phyloP scores from a whole-genome alignment of 2,329 filamentous ascomycete genomes.

The Nigrospora oryzae region DNA sequence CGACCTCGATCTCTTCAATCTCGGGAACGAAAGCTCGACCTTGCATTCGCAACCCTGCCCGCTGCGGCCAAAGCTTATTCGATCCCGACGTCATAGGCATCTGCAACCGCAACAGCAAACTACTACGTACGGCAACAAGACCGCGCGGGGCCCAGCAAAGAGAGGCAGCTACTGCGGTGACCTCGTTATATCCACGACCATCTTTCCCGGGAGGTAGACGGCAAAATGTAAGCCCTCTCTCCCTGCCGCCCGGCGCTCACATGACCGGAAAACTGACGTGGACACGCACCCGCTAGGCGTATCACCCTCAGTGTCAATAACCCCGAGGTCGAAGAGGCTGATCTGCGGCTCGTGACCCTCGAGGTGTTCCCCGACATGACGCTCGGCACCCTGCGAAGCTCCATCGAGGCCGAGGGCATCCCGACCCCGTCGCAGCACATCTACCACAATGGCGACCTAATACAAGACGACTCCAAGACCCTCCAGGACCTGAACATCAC shows the following conservation, averaged over 20 bases:
- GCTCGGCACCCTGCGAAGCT: slow-evolving; percentile 75
- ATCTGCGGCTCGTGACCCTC: slow-evolving; percentile 53
- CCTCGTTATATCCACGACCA: too few species aligned
- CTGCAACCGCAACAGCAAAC: too few species aligned
- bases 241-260: neutral
- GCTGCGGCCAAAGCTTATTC: too few species aligned
- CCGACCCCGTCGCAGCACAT: slow-evolving; percentile 69
- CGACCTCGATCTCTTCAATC: too few species aligned
- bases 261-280: too few species aligned
- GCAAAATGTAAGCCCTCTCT: slow-evolving; percentile 1
- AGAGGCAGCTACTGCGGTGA: too few species aligned
- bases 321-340: slow-evolving; percentile 50
- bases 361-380: slow-evolving; percentile 66
- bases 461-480: slow-evolving; percentile 71
- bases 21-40: too few species aligned
- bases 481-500: slow-evolving; percentile 72
- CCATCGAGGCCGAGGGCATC: slow-evolving; percentile 77
- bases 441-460: slow-evolving; percentile 80
- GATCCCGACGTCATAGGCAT: too few species aligned
- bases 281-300: slow-evolving; percentile 40
- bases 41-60: too few species aligned
- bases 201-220: neutral
- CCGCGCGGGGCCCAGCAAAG: too few species aligned
- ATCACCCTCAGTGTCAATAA: slow-evolving; percentile 68
- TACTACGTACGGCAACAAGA: too few species aligned